A percentile compares a stretch with the other conserved stretches of the same genome.
Conservation (phyloP, 108 stramenopile species). For the Cyclotella cryptica region DNA sequence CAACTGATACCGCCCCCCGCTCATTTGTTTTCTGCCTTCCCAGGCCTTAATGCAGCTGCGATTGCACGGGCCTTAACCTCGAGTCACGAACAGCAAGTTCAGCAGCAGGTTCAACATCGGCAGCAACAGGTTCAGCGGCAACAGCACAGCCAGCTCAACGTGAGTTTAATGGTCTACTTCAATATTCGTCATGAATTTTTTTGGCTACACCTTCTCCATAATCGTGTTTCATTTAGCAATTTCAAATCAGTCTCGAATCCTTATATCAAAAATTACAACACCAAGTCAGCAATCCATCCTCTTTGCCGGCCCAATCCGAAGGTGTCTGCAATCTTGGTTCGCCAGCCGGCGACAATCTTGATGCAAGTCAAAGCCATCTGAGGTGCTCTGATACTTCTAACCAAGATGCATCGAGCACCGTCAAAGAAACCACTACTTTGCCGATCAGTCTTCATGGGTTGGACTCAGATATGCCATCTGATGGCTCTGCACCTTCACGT, state of each 20-base stretch:
- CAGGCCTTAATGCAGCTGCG: constrained; percentile 29
- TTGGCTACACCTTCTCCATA: too few relatives aligned
- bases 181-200: not conserved
- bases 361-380: too few relatives aligned
- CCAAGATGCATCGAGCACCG: too few relatives aligned
- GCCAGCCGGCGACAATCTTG: too few relatives aligned
- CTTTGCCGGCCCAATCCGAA: too few relatives aligned
- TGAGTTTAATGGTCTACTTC: not conserved
- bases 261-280: too few relatives aligned
- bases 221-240: too few relatives aligned
- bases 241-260: too few relatives aligned
- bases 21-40: constrained; percentile 20
- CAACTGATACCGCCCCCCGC: constrained; percentile 29
- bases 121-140: not conserved
- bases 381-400: too few relatives aligned
- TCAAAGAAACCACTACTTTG: too few relatives aligned
- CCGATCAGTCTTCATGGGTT: not conserved
- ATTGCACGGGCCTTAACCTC: constrained; percentile 25
- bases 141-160: not conserved
- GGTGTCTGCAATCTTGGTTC: too few relatives aligned
- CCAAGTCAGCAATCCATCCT: too few relatives aligned
- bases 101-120: constrained; percentile 7
- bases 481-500: not conserved
- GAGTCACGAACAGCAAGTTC: not conserved
- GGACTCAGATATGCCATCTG: constrained; percentile 5